These are phyloP conservation scores for Kuraishia capsulata DNA, from an alignment of 805 yeast genomes.

Conservation along the genomic window DNA sequence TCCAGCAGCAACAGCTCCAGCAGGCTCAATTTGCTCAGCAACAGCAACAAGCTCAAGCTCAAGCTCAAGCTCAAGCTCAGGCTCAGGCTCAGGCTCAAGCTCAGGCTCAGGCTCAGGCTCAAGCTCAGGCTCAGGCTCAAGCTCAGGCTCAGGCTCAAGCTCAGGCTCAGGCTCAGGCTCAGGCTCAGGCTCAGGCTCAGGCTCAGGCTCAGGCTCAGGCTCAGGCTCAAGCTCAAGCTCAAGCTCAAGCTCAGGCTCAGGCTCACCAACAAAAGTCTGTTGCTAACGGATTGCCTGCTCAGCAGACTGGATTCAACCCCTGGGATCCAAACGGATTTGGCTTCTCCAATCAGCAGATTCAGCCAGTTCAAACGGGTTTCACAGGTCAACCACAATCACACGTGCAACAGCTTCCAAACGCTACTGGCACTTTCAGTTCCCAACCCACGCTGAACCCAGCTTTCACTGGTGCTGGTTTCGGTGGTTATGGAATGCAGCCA, in stretches of 20 bases:
- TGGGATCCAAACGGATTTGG: conserved; percentile 6
- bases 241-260: conserved; percentile 6
- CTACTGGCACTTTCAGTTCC: neutral
- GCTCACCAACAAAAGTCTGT: conserved; percentile 8
- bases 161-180: conserved; percentile 7
- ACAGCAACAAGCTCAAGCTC: conserved; percentile 4
- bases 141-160: conserved; percentile 7
- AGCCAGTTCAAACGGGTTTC: conserved; percentile 1
- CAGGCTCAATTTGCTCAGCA: conserved; percentile 3
- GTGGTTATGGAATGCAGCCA: conserved; percentile 29
- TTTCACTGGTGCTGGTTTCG: conserved; percentile 53
- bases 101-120: conserved; percentile 13
- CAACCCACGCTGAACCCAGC: conserved; percentile 17
- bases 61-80: conserved; percentile 1
- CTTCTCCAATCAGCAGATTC: conserved; percentile 1
- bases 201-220: conserved; percentile 11
- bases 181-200: conserved; percentile 7
- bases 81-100: conserved; percentile 10
- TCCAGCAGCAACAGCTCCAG: neutral
- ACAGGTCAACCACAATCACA: too few relatives aligned
- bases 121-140: conserved; percentile 8
- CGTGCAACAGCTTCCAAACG: neutral
- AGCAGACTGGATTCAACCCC: conserved; percentile 19
- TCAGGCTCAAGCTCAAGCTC: conserved; percentile 12
- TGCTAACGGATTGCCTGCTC: conserved; percentile 12